Conservation (phyloP, 176 grass and related monocot genomes). For the Dactylis glomerata region DNA sequence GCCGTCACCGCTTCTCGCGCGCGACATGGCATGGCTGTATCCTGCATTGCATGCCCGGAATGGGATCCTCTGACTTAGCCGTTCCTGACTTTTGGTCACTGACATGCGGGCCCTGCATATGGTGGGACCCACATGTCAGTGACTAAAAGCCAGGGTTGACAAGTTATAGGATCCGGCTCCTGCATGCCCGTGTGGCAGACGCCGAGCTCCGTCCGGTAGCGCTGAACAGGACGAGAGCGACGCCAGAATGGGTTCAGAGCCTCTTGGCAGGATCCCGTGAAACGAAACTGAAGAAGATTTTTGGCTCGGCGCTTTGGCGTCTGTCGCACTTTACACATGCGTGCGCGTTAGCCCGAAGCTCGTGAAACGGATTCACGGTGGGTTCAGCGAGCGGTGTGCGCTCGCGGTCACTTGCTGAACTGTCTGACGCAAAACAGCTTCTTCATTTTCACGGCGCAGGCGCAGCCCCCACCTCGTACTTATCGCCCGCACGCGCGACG, state of each 20-base stretch:
- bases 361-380: not conserved
- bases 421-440: no score
- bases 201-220: not conserved
- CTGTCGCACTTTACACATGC: not conserved
- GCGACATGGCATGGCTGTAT: not conserved
- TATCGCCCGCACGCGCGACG: constrained; percentile 23
- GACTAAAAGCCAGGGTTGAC: no score
- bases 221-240: not conserved
- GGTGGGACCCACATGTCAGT: no score
- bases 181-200: no score
- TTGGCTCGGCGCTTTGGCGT: not conserved
- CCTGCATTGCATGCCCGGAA: no score
- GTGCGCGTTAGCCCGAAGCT: not conserved
- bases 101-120: no score
- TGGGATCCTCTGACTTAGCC: no score
- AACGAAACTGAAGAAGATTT: not conserved
- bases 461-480: constrained; percentile 20
- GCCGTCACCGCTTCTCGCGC: not conserved
- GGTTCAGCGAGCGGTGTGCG: not conserved
- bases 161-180: no score
- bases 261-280: no score
- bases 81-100: no score
- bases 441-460: not conserved
- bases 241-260: not conserved
- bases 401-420: accelerated